Conservation (phyloP, 495 filamentous ascomycete species). For the Copromyces sp. region DNA sequence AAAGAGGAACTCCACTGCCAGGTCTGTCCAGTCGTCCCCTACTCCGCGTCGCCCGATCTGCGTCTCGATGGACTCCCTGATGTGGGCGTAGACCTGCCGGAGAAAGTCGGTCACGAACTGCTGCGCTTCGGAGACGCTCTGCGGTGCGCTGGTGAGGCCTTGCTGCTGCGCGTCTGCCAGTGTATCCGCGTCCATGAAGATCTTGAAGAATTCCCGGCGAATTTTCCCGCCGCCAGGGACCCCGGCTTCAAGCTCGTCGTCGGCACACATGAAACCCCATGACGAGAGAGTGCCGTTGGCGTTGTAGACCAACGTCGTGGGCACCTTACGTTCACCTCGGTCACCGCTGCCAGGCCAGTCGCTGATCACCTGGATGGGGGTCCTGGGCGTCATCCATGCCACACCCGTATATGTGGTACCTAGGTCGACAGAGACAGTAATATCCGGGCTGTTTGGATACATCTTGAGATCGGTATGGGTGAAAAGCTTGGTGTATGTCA, state of each 20-base stretch:
- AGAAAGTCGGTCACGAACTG: slow-evolving; percentile 47
- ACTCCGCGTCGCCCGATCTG: slow-evolving; percentile 24
- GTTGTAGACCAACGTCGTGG: slow-evolving; percentile 45
- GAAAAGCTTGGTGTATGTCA: not conserved
- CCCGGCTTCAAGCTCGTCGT: slow-evolving; percentile 26
- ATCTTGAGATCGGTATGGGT: not conserved
- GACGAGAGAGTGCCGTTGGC: slow-evolving; percentile 28
- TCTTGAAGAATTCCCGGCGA: slow-evolving; percentile 50
- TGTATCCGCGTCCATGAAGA: slow-evolving; percentile 40
- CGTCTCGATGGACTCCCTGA: slow-evolving; percentile 37
- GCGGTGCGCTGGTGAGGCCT: slow-evolving; percentile 20
- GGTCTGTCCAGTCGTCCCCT: slow-evolving; percentile 32
- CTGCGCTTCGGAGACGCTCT: slow-evolving; percentile 36
- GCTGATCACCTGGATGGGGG: slow-evolving; percentile 45
- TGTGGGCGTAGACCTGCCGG: slow-evolving; percentile 42
- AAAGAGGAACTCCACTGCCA: slow-evolving; percentile 53
- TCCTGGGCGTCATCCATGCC: slow-evolving; percentile 39
- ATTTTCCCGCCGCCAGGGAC: slow-evolving; percentile 17
- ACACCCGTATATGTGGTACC: slow-evolving; percentile 56
- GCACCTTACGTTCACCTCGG: slow-evolving; percentile 48
- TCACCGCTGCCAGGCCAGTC: slow-evolving; percentile 48
- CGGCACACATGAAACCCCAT: slow-evolving; percentile 50
- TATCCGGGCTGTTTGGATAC: slow-evolving; percentile 30
- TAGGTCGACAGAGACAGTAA: slow-evolving; percentile 50
- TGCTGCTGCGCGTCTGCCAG: slow-evolving; percentile 26